Conservation (phyloP, 176 grass and related monocot genomes). For the Oryza brachyantha region DNA sequence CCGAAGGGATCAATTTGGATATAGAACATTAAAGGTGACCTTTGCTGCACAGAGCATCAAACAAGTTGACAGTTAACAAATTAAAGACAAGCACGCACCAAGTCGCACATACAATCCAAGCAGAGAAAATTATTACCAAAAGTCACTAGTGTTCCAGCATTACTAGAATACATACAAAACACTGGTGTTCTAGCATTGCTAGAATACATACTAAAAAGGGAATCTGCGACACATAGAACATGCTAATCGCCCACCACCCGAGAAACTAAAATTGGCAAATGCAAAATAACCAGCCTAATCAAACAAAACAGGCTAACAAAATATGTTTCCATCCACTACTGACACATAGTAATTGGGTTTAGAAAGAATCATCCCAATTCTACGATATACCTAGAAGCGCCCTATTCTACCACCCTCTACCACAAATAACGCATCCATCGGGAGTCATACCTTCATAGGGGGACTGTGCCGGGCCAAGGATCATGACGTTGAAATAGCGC, state of each 20-base stretch:
- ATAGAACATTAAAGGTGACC: not conserved
- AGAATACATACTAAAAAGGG: slow-evolving; percentile 1
- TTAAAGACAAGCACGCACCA: not conserved
- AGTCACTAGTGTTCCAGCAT: not conserved
- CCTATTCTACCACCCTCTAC: not conserved
- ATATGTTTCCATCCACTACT: not conserved
- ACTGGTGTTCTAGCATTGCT: not conserved
- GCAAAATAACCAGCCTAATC: not conserved
- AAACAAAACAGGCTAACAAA: not conserved
- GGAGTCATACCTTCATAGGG: slow-evolving; percentile 55
- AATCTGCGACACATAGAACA: not conserved
- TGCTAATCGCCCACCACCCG: rapidly evolving
- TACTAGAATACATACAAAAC: too few relatives aligned
- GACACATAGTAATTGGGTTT: not conserved
- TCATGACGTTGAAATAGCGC: slow-evolving; percentile 99
- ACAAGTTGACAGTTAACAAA: not conserved
- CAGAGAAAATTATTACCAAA: not conserved
- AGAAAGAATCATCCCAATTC: slow-evolving; percentile 10
- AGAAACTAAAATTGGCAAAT: not conserved
- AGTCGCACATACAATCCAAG: not conserved
- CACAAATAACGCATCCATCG: not conserved
- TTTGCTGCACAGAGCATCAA: not conserved
- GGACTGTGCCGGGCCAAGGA: slow-evolving; percentile 89
- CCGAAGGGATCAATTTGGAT: not conserved
- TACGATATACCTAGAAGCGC: not conserved